A percentile compares a stretch with the other conserved stretches of the same genome.
Conservation (phyloP, 345 rosid species). For the Euphorbia peplus region DNA sequence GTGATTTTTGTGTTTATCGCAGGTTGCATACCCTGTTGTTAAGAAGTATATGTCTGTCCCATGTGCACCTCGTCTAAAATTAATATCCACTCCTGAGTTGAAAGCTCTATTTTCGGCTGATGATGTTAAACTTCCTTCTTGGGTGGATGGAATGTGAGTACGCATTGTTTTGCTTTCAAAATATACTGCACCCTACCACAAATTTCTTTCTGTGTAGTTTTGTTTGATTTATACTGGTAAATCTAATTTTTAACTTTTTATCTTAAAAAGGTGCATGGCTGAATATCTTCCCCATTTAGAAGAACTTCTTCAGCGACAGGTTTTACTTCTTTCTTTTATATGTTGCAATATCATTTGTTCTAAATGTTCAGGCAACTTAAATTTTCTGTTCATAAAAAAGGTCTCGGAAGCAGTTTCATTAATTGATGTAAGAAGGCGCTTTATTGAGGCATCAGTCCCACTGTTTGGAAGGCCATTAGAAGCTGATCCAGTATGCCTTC, state of each 20-base stretch:
- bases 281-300: constrained; percentile 98
- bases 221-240: constrained; percentile 21
- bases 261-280: constrained; percentile 81
- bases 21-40: constrained; percentile 84
- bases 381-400: constrained; percentile 32
- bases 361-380: neutral
- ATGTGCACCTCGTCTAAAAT: constrained; percentile 78
- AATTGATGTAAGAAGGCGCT: constrained; percentile 62
- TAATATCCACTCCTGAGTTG: constrained; percentile 65
- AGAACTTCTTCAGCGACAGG: constrained; percentile 80
- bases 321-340: constrained; percentile 24
- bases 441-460: constrained; percentile 68
- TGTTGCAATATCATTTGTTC: constrained; percentile 7
- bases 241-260: constrained; percentile 8
- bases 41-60: constrained; percentile 65
- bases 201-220: neutral
- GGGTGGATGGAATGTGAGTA: constrained; percentile 90
- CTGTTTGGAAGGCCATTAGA: constrained; percentile 82
- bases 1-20: constrained; percentile 18
- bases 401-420: constrained; percentile 70
- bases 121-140: constrained; percentile 89
- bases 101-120: constrained; percentile 65
- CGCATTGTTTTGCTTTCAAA: constrained; percentile 2
- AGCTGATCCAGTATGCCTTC: constrained; percentile 75
- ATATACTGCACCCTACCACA: neutral